Base-by-base conservation (phyloP, 257 asterid genomes). In the Solanum virginianum region DNA sequence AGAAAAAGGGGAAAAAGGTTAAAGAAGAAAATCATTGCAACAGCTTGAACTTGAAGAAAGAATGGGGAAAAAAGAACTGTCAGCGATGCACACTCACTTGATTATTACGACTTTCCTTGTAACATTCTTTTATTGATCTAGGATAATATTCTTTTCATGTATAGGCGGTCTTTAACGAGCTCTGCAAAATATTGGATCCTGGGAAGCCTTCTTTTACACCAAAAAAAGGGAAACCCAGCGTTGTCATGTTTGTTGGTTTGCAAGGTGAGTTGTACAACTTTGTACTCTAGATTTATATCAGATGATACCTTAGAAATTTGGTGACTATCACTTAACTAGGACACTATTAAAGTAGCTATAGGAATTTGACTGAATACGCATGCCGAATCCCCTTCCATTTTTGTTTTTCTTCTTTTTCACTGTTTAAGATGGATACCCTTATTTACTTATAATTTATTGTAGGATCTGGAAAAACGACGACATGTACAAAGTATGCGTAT, bases 221-320 rank as follows among this genome's bases (percentile, higher is more conserved):
- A 1, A 95, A 94, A 87, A 97, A 97, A 82, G 98, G 96, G 87
- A 95, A 94, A 88, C 18, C 94, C 12, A 91, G 97, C 85, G 90
- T 94, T 82, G 90, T 97, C 84, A 97, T 97, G 98, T 97, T 97
- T 87, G 98, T 97, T 77, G 99, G 98, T 88, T 92, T 97, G 90
- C 99, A 97, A 94, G 99, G 98, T 93, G 91, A 26, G 85, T 66
- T 43, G 82, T 36, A 45, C 41, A 36, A 41, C 70, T 53, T 80
- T 77, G 65, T 29, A 51, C 39, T 87, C 72, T 77, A 20, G 54
- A 80, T 54, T 36, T 39, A 4, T 55, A 51, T 62, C 24, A 24
- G 15, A 57, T 47, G 24, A 62, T 22, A 51, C 51, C 62, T 49
- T 49, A 49, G 17, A 9, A 79, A 16, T 26, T 53, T 16, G 26